A percentile compares a stretch with the other conserved stretches of the same genome.
phyloP scores from a whole-genome alignment of 768 basidiomycete genomes.

The Tylopilus plumbeoviolaceoides region DNA sequence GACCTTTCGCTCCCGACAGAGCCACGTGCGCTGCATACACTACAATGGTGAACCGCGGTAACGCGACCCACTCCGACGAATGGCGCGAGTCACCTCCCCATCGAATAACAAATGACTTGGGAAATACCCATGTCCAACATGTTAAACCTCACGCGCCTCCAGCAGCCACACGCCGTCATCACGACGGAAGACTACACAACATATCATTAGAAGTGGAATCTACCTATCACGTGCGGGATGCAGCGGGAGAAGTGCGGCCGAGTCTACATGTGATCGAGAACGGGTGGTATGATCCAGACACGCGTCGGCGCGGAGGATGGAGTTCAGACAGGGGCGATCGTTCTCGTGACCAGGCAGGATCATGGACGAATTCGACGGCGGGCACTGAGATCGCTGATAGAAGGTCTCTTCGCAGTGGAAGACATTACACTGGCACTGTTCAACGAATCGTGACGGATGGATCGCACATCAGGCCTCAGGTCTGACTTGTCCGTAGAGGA shows the following conservation, averaged over 20 bases:
- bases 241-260: constrained; percentile 17
- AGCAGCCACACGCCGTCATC: constrained; percentile 34
- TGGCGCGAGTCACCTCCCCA: constrained; percentile 39
- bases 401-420: constrained; percentile 1
- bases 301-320: constrained; percentile 33
- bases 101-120: constrained; percentile 35
- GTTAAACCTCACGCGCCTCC: constrained; percentile 44
- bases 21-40: constrained; percentile 36
- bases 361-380: constrained; percentile 13
- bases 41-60: constrained; percentile 46
- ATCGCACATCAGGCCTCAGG: constrained; percentile 12
- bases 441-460: constrained; percentile 20
- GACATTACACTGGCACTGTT: constrained; percentile 26
- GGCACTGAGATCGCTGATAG: constrained; percentile 19
- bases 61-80: constrained; percentile 36
- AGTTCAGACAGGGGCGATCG: constrained; percentile 9
- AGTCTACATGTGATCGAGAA: constrained; percentile 35
- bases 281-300: constrained; percentile 36
- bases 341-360: constrained; percentile 15
- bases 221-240: constrained; percentile 36
- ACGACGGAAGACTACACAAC: constrained; percentile 39
- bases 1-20: constrained; percentile 11
- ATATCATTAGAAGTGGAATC: constrained; percentile 31
- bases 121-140: constrained; percentile 34
- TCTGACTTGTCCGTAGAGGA: constrained; percentile 23